Evolutionary conservation across 768 basidiomycete species (phyloP), one percentile per base, ranked within the genome.

Genomic region (Xerocomellus chrysenteron): DNA sequence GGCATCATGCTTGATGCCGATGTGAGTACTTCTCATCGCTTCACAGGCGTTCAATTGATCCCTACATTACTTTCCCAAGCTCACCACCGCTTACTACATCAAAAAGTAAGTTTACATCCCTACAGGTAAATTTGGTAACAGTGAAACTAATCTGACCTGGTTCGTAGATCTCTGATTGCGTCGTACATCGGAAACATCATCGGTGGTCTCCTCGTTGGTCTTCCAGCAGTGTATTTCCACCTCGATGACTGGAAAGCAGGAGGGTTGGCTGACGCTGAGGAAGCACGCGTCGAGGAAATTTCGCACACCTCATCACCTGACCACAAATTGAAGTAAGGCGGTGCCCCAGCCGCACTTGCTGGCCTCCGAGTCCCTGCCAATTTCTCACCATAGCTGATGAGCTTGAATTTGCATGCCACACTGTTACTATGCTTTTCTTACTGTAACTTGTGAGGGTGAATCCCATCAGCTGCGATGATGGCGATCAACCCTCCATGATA

Each of bases 1-100:
- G 78, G 86, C 11, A 88, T 90, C 35, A 83, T 89, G 80, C 83
- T 88, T 63, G 80, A 83, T 21, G 84, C 86, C 28, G 70, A 82
- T 49, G 87, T 87, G 67, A 62, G 84, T 71, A 13, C 14, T 51
- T 43, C 41, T 24, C n/a, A 19, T 32, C 32, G 16, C 30, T 54
- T n/a, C 19, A n/a, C 19, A 33, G 14, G 14, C 30, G 24, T 44
- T 17, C 36, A n/a, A 50, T 41, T 57, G 50, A 65, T 47, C 39
- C 40, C 28, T 21, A 17, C 3, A 12, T 3, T 44, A 12, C 12
- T 39, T 47, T 36, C 33, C 14, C 44, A 52, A 71, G 69, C 58
- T 70, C 48, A 72, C 61, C 2, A 72, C 73, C 14, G 81, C 73
- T 4, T 71, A 77, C 30, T 89, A 90, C 65, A 88, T 90, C 66